Percentiles rank a stretch among this genome's conserved stretches.
These are phyloP conservation scores for Talaromyces sp. DNA, from an alignment of 2,329 filamentous ascomycete species.

Conservation along the genomic window DNA sequence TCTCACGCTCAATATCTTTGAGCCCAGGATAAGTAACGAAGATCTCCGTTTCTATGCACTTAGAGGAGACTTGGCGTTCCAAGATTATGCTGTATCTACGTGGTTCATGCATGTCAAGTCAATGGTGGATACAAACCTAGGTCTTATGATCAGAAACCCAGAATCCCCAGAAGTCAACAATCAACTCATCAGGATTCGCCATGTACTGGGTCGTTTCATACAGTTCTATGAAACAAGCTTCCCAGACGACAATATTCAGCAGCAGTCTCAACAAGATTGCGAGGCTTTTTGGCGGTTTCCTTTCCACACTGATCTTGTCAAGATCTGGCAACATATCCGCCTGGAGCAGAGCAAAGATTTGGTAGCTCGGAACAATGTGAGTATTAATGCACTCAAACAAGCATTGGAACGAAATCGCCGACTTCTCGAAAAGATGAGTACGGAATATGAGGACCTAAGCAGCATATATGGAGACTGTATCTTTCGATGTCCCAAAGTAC, in stretches of 20 bases:
- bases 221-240: not conserved
- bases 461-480: slow-evolving; percentile 6
- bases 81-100: slow-evolving; percentile 11
- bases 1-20: slow-evolving; percentile 6
- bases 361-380: slow-evolving; percentile 7
- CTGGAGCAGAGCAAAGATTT: slow-evolving; percentile 4
- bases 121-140: slow-evolving; percentile 1
- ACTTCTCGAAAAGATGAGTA: not conserved
- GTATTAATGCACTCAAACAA: not conserved
- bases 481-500: slow-evolving; percentile 9
- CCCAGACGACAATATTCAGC: not conserved
- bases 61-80: slow-evolving; percentile 3
- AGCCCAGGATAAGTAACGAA: not conserved
- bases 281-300: not conserved
- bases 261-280: not conserved
- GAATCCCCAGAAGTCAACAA: not conserved
- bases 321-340: slow-evolving; percentile 6
- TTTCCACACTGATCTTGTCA: not conserved
- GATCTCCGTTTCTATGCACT: slow-evolving; percentile 1
- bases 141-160: not conserved
- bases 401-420: not conserved
- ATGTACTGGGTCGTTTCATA: not conserved
- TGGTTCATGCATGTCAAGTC: slow-evolving; percentile 11
- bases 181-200: not conserved
- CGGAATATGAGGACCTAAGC: not conserved